Percentiles rank a stretch among this genome's conserved stretches.
Conservation (phyloP, 1,139 yeast species). For the Lizanozyma gosingica region DNA sequence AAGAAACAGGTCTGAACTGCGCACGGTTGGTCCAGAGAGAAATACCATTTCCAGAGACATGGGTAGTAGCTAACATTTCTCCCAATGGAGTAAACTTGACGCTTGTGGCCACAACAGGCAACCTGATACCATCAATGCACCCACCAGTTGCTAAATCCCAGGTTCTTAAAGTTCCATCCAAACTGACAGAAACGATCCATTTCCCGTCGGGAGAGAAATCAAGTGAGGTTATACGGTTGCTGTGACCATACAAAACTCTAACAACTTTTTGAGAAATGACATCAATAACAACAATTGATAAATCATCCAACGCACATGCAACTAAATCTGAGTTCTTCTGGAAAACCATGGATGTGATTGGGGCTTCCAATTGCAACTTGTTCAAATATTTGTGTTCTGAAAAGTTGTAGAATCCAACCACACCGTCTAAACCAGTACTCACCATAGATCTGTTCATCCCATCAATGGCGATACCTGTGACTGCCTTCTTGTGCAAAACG, state of each 20-base stretch:
- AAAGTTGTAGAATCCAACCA: constrained; percentile 83
- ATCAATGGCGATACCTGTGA: constrained; percentile 85
- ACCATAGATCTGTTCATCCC: constrained; percentile 86
- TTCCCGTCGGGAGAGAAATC: constrained; percentile 95
- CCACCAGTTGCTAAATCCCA: constrained; percentile 99
- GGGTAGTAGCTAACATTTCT: constrained; percentile 88
- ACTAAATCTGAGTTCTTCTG: constrained; percentile 78
- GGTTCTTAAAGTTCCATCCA: constrained; percentile 85
- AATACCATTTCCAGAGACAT: constrained; percentile 84
- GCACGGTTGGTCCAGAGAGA: constrained; percentile 89
- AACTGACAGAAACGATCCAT: constrained; percentile 80
- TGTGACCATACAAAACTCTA: constrained; percentile 84
- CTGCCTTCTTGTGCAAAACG: constrained; percentile 65
- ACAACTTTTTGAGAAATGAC: constrained; percentile 72
- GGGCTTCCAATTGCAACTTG: constrained; percentile 60
- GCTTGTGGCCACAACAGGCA: constrained; percentile 72
- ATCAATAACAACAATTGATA: constrained; percentile 78
- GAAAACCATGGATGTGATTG: constrained; percentile 68
- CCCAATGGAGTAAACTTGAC: constrained; percentile 82
- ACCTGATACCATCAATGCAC: constrained; percentile 83
- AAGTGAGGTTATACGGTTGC: constrained; percentile 77
- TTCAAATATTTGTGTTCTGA: constrained; percentile 62
- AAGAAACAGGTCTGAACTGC: constrained; percentile 64
- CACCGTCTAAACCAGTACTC: constrained; percentile 82
- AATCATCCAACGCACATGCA: constrained; percentile 81